Evolutionary conservation across 73 alveolate genomes (phyloP).

Genomic region (Uronychia setigera): DNA sequence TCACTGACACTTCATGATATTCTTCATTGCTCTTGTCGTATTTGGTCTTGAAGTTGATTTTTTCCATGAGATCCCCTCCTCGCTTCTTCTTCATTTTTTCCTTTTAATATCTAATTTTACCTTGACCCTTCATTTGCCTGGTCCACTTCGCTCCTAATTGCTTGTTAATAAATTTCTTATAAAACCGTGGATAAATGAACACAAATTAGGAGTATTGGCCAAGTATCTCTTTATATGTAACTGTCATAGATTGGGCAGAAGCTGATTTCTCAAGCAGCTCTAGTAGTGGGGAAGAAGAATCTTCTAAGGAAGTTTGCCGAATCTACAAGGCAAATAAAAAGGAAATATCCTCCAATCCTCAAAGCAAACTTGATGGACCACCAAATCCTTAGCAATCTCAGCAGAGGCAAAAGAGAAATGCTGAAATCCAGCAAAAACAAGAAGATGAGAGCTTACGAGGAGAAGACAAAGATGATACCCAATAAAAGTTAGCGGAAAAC

Average conservation of each 20-base stretch:
- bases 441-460: neutral
- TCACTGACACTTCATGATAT: no score
- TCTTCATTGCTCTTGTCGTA: no score
- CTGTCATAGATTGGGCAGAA: neutral
- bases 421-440: neutral
- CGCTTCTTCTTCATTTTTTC: no score
- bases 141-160: no score
- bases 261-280: constrained; percentile 1
- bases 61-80: no score
- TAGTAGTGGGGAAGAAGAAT: neutral
- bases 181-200: no score
- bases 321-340: no score
- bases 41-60: no score
- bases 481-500: neutral
- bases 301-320: neutral
- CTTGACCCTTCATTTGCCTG: no score
- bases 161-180: no score
- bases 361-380: no score
- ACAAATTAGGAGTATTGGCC: constrained; percentile 2
- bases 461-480: neutral
- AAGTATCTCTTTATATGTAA: neutral
- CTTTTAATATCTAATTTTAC: no score
- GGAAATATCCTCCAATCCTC: neutral
- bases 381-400: neutral
- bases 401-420: neutral